phyloP scores from a whole-genome alignment of 2,329 filamentous ascomycete species.

The Fusarium circinatum region DNA sequence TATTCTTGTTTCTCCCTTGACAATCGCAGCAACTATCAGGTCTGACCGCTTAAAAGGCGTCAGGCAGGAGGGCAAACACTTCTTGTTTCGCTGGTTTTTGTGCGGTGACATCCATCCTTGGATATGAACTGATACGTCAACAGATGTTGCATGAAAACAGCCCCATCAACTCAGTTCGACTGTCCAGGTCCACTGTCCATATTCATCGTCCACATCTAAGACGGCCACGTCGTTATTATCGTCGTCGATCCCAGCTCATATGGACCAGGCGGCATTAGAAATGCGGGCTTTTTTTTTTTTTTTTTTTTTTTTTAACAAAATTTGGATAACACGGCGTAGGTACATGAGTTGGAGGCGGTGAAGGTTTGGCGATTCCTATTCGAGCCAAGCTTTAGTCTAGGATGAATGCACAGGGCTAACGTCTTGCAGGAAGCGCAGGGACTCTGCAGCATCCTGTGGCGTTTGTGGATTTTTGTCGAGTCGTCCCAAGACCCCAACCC shows the following conservation, averaged over 20 bases:
- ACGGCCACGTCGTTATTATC: conserved; percentile 29
- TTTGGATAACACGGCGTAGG: conserved; percentile 18
- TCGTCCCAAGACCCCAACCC: conserved; percentile 7
- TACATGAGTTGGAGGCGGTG: conserved; percentile 38
- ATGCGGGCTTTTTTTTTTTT: conserved; percentile 44
- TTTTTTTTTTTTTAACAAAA: conserved; percentile 41
- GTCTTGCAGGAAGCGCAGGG: conserved; percentile 31
- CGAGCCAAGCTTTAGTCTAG: conserved; percentile 32
- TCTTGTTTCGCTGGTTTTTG: conserved; percentile 12
- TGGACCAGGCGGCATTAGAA: conserved; percentile 33
- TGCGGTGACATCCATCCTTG: conserved; percentile 23
- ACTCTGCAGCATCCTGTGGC: conserved; percentile 4
- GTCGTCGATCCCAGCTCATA: conserved; percentile 28
- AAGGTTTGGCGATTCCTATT: conserved; percentile 43
- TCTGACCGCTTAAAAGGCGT: conserved; percentile 41
- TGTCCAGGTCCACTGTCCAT: conserved; percentile 1
- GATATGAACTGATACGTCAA: conserved; percentile 7
- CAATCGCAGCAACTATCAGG: conserved; percentile 35
- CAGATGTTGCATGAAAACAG: conserved; percentile 12
- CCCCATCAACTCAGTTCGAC: not conserved
- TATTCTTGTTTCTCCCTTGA: conserved; percentile 22
- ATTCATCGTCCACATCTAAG: conserved; percentile 5
- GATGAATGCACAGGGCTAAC: conserved; percentile 42
- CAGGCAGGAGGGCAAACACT: conserved; percentile 20
- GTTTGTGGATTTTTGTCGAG: conserved; percentile 8